Conservation (phyloP, 331 rosid genomes). For the Malus hybrid region DNA sequence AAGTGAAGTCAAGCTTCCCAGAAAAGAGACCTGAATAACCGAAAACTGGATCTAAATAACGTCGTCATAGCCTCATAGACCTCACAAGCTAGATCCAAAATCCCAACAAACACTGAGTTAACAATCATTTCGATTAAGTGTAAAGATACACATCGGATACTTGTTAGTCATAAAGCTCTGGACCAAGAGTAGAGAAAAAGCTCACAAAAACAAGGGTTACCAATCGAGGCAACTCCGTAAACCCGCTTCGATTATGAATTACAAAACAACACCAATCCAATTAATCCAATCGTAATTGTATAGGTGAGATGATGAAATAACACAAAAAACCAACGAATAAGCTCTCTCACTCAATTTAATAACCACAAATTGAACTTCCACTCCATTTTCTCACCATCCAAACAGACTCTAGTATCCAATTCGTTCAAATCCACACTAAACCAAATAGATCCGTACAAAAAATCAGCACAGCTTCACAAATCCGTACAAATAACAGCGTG, state of each 20-base stretch:
- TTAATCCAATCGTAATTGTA: not conserved
- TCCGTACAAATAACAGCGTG: conserved; percentile 2
- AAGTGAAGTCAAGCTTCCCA: not conserved
- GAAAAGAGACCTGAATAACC: not conserved
- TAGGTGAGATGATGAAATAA: not conserved
- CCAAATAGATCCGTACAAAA: conserved; percentile 1
- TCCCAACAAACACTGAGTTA: not conserved
- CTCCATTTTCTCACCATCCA: not conserved
- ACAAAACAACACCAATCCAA: not conserved
- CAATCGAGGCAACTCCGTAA: not conserved
- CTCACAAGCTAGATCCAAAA: not conserved
- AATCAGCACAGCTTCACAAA: not conserved
- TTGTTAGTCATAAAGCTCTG: not conserved
- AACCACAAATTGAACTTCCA: not conserved
- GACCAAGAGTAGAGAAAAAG: not conserved
- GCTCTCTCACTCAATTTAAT: not conserved
- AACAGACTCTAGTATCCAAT: not conserved
- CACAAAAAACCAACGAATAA: not conserved
- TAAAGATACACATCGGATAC: not conserved
- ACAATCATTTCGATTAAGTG: not conserved
- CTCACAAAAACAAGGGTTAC: not conserved
- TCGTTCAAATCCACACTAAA: not conserved
- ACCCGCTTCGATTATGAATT: not conserved
- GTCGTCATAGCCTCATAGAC: not conserved
- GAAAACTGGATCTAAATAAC: not conserved